A percentile compares a stretch with the other conserved stretches of the same genome.
Evolutionary conservation across 345 rosid species (phyloP).

Genomic region (Euclidium syriacum): DNA sequence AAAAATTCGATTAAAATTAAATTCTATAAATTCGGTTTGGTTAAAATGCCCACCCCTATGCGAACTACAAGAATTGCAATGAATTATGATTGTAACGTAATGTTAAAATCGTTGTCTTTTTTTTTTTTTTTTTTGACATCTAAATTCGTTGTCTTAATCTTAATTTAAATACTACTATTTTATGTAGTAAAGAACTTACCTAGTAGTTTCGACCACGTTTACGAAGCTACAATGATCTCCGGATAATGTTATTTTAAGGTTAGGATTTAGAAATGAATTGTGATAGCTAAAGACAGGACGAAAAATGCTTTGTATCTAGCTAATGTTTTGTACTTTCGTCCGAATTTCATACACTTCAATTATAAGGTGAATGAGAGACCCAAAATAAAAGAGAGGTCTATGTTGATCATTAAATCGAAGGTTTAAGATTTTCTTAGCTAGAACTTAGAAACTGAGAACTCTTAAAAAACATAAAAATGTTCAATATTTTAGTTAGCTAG

Average conservation of each 20-base stretch:
- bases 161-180: background rate
- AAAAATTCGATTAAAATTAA: no score
- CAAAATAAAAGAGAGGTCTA: background rate
- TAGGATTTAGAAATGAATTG: background rate
- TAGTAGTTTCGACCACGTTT: conserved; percentile 19
- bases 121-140: no score
- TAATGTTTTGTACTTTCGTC: conserved; percentile 6
- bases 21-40: background rate
- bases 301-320: background rate
- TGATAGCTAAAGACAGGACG: background rate
- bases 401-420: conserved; percentile 2
- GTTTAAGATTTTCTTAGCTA: background rate
- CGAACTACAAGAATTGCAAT: background rate
- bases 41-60: background rate
- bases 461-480: no score
- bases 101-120: conserved; percentile 13
- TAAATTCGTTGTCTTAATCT: no score
- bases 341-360: background rate
- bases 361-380: conserved; percentile 1
- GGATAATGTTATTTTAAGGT: background rate
- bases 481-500: no score
- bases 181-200: background rate
- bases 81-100: background rate
- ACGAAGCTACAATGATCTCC: background rate
- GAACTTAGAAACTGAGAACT: conserved; percentile 7